Conservation (phyloP, 441 rosid genomes). For the Populus hybrid region DNA sequence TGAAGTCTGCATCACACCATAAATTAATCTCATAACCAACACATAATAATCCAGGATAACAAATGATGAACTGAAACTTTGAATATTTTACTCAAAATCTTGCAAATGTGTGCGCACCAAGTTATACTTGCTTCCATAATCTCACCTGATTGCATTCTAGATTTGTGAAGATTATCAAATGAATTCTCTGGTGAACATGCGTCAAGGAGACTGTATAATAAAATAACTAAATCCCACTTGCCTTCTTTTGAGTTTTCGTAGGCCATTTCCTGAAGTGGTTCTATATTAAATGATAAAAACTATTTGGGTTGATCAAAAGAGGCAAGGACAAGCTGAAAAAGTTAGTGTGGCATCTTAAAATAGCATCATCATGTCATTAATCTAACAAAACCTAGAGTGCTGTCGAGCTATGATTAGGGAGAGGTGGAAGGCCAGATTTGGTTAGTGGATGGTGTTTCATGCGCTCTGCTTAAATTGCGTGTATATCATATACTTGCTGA, state of each 20-base stretch:
- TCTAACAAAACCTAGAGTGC: neutral
- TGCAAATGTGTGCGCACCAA: neutral
- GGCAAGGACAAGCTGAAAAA: neutral
- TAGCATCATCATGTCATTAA: slow-evolving; percentile 7
- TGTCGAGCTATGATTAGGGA: neutral
- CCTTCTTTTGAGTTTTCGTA: slow-evolving; percentile 14
- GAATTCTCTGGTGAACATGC: neutral
- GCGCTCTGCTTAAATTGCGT: too few species aligned
- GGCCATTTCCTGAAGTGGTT: neutral
- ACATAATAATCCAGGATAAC: neutral
- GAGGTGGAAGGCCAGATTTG: too few species aligned
- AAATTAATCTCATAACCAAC: neutral
- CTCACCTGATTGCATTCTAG: too few species aligned
- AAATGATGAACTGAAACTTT: neutral
- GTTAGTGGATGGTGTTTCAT: too few species aligned
- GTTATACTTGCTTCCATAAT: neutral
- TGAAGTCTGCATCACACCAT: neutral
- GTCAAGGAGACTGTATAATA: neutral
- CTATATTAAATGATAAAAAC: neutral
- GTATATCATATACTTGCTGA: too few species aligned
- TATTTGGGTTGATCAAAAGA: neutral
- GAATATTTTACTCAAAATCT: neutral
- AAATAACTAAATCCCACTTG: slow-evolving; percentile 15
- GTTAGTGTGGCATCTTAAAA: neutral
- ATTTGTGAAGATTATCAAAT: neutral